A percentile compares a stretch with the other conserved stretches of the same genome.
Conservation (phyloP, 1,284 basidiomycete species). For the Moesziomyces parantarcticus region DNA sequence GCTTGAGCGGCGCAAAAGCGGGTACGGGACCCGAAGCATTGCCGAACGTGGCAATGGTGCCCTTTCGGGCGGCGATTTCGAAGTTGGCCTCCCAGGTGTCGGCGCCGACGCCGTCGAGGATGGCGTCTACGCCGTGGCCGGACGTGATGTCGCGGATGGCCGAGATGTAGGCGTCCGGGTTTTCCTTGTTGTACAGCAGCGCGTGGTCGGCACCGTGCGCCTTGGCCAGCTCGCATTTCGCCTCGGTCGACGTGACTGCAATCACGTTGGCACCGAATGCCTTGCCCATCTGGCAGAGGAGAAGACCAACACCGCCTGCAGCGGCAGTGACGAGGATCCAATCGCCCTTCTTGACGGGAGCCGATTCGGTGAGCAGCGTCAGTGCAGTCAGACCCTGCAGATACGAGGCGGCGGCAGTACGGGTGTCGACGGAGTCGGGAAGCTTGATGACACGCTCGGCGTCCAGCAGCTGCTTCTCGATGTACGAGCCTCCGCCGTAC, state of each 20-base stretch:
- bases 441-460: slow-evolving; percentile 76
- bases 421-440: slow-evolving; percentile 72
- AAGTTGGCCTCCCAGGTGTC: slow-evolving; percentile 74
- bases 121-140: slow-evolving; percentile 80
- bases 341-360: slow-evolving; percentile 77
- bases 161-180: slow-evolving; percentile 35
- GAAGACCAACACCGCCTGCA: slow-evolving; percentile 78
- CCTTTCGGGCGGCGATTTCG: slow-evolving; percentile 73
- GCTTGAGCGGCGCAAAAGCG: slow-evolving; percentile 77
- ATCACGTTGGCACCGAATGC: slow-evolving; percentile 84
- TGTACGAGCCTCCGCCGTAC: slow-evolving; percentile 74
- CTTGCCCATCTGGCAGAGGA: slow-evolving; percentile 71
- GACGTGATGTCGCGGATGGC: slow-evolving; percentile 75
- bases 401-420: slow-evolving; percentile 76
- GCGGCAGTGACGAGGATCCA: slow-evolving; percentile 84
- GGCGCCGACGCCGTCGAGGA: slow-evolving; percentile 92
- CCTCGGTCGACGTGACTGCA: slow-evolving; percentile 87
- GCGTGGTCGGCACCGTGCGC: slow-evolving; percentile 86
- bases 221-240: slow-evolving; percentile 86
- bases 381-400: slow-evolving; percentile 85
- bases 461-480: slow-evolving; percentile 79
- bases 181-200: slow-evolving; percentile 76
- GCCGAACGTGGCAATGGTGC: slow-evolving; percentile 82
- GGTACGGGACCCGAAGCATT: slow-evolving; percentile 83
- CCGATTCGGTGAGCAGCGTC: slow-evolving; percentile 83